Evolutionary conservation across 2,329 filamentous ascomycete species (phyloP), one percentile per base, ranked within the genome.

Genomic region (Thelonectria discophora): DNA sequence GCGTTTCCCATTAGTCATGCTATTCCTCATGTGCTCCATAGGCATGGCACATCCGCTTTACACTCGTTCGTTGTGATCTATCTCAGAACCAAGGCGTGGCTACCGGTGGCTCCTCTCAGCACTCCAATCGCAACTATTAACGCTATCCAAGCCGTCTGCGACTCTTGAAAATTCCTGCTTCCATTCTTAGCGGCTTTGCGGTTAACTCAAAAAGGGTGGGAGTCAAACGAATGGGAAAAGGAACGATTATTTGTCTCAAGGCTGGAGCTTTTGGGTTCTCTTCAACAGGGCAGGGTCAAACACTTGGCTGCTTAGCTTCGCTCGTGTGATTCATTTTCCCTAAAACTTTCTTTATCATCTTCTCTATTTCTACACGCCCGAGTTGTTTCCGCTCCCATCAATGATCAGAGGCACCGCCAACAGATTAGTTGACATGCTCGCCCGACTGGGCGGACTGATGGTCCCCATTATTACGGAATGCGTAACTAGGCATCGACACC

Each of bases 31-130:
- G 86, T 82, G 81, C 0, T 80, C 86, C 34, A 86, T 88, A 52
- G 86, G 86, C 5, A 79, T 88, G 12, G 84, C 80, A 0, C 87
- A 82, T 53, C 73, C 86, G 0, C 75, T 88, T 0, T 88, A 87
- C 73, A 87, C 66, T 70, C 71, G 79, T 87, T 75, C 40, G 69
- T 75, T 11, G 70, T 73, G 1, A 70, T 71, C 13, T 75, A 74
- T 48, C 63, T 75, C 66, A 72, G 50, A 67, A 66, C 9, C 71
- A 72, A 17, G 69, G 69, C 21, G 69, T 68, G 3, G 24, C 32
- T 12, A 15, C 48, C 2, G 61, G 61, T 3, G n/a, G 12, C 6
- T 43, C 37, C 1, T 57, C 17, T 58, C 2, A 39, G 49, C 15
- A 42, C 21, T 2, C 62, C 0, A 65, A 69, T 17, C 63, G 63